Evolutionary conservation across 805 yeast genomes (phyloP), one percentile per base, ranked within the genome.

Genomic region (Starmerella powellii): DNA sequence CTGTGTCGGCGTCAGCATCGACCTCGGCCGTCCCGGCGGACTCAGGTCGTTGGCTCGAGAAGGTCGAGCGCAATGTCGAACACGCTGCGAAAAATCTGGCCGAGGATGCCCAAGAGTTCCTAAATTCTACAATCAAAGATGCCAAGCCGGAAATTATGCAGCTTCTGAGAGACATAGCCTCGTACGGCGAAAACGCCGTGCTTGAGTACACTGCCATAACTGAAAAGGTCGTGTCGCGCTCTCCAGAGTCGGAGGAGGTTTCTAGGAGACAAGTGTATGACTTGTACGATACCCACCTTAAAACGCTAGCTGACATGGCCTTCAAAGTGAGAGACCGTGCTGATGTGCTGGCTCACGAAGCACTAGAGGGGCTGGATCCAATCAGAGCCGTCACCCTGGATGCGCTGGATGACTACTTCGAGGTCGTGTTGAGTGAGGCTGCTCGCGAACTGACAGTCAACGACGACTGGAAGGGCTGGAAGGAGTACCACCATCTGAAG

Each of bases 371-470:
- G 10, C 43, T 49, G 5, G 50, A 39, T 18, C 42, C 50, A 15
- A 37, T 47, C n/a, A 53, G 59, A 20, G 31, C 41, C 37, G 53
- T 48, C 8, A 55, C 57, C 1, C 48, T 55, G 6, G 62, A 54
- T 17, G 54, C 57, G 4, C 37, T 54, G 26, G 57, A 55, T 38
- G 58, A 54, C 40, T 51, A 45, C 44, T 52, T 55, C 34, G 57
- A 54, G 21, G 49, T 50, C 13, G 52, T 51, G 4, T 41, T 54
- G 19, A 34, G 38, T 17, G 58, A 55, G 47, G 53, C 56, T 1
- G 53, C 51, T 8, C 47, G 49, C 13, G 53, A 51, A 20, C 32
- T 45, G n/a, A 52, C 47, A 28, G 45, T 30, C 32, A 45, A 40
- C 21, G 45, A 39, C 20, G 55, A 60, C 53, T 46, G 50, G 37